Evolutionary conservation across 768 basidiomycete genomes (phyloP), one percentile per base, ranked within the genome.

Genomic region (Agaricus blazei): DNA sequence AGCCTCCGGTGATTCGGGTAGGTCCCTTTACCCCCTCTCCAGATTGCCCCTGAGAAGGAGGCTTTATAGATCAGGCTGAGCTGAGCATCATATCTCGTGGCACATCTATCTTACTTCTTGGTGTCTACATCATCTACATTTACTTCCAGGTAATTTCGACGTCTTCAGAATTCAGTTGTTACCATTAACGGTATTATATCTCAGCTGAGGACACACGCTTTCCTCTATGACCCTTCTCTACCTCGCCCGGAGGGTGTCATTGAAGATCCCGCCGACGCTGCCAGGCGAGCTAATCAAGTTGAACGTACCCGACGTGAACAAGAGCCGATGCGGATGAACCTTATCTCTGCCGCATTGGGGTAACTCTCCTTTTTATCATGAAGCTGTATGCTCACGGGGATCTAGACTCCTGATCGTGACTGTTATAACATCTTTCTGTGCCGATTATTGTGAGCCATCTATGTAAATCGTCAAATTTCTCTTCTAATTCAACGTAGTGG

Each of bases 341-440:
- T 81, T 37, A 69, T 76, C 52, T 78, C 90, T 15, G 90, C 91
- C 12, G 80, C 72, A 12, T 54, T 72, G 52, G 81, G 82, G 78
- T 80, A 54, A 23, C 81, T 78, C 34, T 23, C 6, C 7, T 36
- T 44, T 65, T 65, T 23, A 45, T 29, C 15, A 8, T 11, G 42
- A 40, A 50, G 9, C 31, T 15, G 29, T 48, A 31, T 3, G 37
- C 27, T 57, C 37, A 24, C 37, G 8, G 24, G 27, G 27, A 47
- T 58, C 38, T 48, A 87, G 88, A 51, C 75, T 97, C 6, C 72
- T 93, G 36, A 65, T 70, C 36, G 84, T 91, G 11, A 95, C 94
- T 1, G 73, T 95, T 45, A 65, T 90, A 45, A 96, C 93, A 0
- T 80, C 90, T 0, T 92, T 96, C 72, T 92, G 90, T 60, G 93